These are phyloP conservation scores for Annulohypoxylon moriforme DNA, from an alignment of 495 filamentous ascomycete genomes.

Conservation along the genomic window DNA sequence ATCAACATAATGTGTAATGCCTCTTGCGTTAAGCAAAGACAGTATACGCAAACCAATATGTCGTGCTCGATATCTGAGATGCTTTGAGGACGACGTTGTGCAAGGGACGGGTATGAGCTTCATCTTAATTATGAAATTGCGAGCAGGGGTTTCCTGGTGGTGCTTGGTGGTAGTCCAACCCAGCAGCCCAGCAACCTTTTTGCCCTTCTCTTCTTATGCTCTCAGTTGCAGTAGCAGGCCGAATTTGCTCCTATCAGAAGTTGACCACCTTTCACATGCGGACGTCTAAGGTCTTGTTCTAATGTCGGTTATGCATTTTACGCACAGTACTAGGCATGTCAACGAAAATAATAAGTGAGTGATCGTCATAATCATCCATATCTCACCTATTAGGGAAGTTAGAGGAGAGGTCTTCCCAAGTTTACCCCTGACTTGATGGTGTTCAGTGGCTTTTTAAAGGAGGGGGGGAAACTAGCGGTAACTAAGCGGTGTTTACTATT, in stretches of 20 bases:
- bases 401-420: slow-evolving; percentile 27
- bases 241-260: slow-evolving; percentile 36
- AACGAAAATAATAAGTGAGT: neutral
- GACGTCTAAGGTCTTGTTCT: slow-evolving; percentile 13
- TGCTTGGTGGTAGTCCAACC: slow-evolving; percentile 32
- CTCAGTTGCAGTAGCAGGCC: slow-evolving; percentile 20
- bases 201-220: slow-evolving; percentile 19
- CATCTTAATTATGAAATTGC: slow-evolving; percentile 46
- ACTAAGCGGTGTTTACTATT: slow-evolving; percentile 27
- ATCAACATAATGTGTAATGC: neutral
- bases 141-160: slow-evolving; percentile 32
- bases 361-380: slow-evolving; percentile 37
- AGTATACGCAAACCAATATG: slow-evolving; percentile 24
- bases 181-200: too few species aligned
- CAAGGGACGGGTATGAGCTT: slow-evolving; percentile 44
- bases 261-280: slow-evolving; percentile 37
- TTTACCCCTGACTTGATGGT: slow-evolving; percentile 41
- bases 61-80: slow-evolving; percentile 36
- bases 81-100: slow-evolving; percentile 34
- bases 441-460: slow-evolving; percentile 14
- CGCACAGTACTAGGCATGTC: slow-evolving; percentile 19
- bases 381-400: slow-evolving; percentile 26
- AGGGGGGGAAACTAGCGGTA: slow-evolving; percentile 39
- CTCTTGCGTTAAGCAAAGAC: neutral
- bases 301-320: slow-evolving; percentile 34